These are phyloP conservation scores for Yarrowia bubula DNA, from an alignment of 805 yeast species.

Conservation along the genomic window DNA sequence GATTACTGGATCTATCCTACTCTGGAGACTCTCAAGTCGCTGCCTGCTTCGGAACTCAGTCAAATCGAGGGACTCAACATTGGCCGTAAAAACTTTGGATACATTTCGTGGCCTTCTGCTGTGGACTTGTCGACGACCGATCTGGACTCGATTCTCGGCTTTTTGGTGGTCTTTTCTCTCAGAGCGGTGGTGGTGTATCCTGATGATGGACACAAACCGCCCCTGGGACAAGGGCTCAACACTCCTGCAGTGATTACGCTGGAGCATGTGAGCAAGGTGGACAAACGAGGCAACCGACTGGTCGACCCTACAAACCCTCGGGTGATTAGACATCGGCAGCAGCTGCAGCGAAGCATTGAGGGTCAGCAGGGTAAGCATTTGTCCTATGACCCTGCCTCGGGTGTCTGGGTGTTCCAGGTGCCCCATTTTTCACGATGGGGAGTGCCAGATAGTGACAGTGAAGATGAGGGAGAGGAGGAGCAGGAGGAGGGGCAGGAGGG, in stretches of 20 bases:
- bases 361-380: slow-evolving; percentile 73
- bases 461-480: slow-evolving; percentile 46
- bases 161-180: slow-evolving; percentile 58
- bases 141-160: slow-evolving; percentile 62
- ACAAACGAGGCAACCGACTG: slow-evolving; percentile 55
- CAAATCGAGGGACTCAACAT: slow-evolving; percentile 60
- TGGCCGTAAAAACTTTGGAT: slow-evolving; percentile 73
- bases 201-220: slow-evolving; percentile 54
- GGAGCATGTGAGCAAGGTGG: slow-evolving; percentile 72
- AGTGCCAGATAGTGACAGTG: slow-evolving; percentile 44
- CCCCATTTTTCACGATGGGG: slow-evolving; percentile 97
- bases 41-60: slow-evolving; percentile 57
- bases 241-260: slow-evolving; percentile 67
- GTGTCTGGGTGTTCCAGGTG: slow-evolving; percentile 76
- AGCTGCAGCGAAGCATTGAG: slow-evolving; percentile 47
- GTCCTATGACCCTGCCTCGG: slow-evolving; percentile 72
- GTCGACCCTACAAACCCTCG: slow-evolving; percentile 69
- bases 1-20: slow-evolving; percentile 84
- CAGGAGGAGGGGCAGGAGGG: background rate
- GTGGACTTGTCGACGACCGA: slow-evolving; percentile 73
- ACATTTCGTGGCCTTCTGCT: slow-evolving; percentile 65
- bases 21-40: slow-evolving; percentile 54
- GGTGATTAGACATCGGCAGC: slow-evolving; percentile 46
- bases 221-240: slow-evolving; percentile 73
- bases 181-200: slow-evolving; percentile 69